A percentile compares a stretch with the other conserved stretches of the same genome.
Conservation (phyloP, 768 basidiomycete genomes). For the Coprinopsis sp. region DNA sequence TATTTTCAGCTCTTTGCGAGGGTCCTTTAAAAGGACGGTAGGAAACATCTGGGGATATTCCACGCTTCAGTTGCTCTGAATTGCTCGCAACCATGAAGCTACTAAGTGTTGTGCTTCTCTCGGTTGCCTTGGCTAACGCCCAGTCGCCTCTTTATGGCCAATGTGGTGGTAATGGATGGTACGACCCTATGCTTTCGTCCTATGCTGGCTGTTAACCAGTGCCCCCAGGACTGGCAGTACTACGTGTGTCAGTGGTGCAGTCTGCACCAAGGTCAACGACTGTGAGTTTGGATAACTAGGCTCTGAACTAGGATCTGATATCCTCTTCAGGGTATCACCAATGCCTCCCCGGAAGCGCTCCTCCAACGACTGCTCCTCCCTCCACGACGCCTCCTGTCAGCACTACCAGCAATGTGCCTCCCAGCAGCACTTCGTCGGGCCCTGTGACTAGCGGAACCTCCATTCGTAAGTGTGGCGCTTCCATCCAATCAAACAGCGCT, state of each 20-base stretch:
- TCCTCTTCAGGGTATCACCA: constrained; percentile 41
- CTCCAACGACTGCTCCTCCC: constrained; percentile 18
- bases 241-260: constrained; percentile 40
- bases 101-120: constrained; percentile 17
- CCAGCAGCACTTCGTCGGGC: constrained; percentile 16
- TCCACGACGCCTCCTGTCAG: neutral
- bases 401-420: neutral
- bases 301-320: neutral
- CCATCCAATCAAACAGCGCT: constrained; percentile 13
- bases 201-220: neutral
- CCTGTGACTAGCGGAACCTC: constrained; percentile 21
- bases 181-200: constrained; percentile 7
- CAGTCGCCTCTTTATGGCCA: constrained; percentile 41
- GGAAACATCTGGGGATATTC: neutral
- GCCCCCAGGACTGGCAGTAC: constrained; percentile 42
- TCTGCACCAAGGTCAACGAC: constrained; percentile 40
- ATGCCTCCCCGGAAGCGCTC: constrained; percentile 39
- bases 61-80: neutral
- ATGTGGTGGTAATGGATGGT: constrained; percentile 51
- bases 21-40: neutral
- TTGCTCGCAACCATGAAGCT: constrained; percentile 2
- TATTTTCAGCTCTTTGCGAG: neutral
- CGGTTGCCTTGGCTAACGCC: constrained; percentile 20
- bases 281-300: constrained; percentile 26
- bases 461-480: constrained; percentile 18